A percentile compares a stretch with the other conserved stretches of the same genome.
These are phyloP conservation scores for Areca catechu DNA, from an alignment of 176 grass and related monocot species.

Conservation along the genomic window DNA sequence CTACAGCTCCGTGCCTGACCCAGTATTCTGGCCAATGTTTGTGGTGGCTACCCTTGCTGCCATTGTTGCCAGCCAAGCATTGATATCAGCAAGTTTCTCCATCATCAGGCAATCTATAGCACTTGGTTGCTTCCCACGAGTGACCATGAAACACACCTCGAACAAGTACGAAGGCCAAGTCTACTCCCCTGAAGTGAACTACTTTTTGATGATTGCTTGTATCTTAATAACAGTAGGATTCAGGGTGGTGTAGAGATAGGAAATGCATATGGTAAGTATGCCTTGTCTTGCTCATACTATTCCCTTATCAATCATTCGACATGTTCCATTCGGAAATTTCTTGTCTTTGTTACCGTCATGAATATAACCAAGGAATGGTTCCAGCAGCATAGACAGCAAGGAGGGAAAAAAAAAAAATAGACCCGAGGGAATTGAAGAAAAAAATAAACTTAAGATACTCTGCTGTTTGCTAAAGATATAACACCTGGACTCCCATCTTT, in stretches of 20 bases:
- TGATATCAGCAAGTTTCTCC: constrained; percentile 80
- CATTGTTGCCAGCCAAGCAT: constrained; percentile 64
- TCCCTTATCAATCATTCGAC: no score
- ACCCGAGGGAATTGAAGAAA: no score
- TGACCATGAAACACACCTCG: constrained; percentile 82
- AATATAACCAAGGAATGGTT: no score
- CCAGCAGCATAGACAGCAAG: no score
- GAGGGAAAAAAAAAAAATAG: no score
- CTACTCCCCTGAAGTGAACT: constrained; percentile 68
- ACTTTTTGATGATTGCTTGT: constrained; percentile 63
- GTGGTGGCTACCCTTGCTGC: constrained; percentile 52
- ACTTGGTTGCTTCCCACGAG: constrained; percentile 80
- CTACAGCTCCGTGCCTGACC: constrained; percentile 56
- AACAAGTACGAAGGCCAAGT: no score
- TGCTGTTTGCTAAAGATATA: no score
- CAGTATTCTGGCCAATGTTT: constrained; percentile 77
- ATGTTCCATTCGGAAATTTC: no score
- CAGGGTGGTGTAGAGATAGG: constrained; percentile 68
- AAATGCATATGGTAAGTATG: constrained; percentile 59
- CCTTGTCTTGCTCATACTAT: no score
- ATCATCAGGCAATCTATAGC: constrained; percentile 76
- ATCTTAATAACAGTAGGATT: constrained; percentile 60
- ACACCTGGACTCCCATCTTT: no score
- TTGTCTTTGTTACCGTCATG: no score
- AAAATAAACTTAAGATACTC: no score